Evolutionary conservation across 163 green algal genomes (phyloP).

Genomic region (Chlamydomonas reinhardtii): DNA sequence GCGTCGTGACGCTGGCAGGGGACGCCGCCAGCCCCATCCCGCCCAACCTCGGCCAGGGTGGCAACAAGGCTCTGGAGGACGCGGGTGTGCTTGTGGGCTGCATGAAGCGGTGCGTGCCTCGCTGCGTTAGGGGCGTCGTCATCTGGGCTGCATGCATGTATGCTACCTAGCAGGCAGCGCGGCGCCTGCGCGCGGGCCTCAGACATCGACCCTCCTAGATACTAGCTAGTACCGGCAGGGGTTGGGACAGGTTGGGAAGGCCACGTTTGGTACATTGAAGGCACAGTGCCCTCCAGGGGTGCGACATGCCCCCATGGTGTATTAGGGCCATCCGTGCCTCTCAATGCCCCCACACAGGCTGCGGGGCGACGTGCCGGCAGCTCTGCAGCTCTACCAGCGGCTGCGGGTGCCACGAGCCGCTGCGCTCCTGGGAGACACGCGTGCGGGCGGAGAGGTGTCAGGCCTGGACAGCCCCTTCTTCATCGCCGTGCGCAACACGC

Average conservation of each 20-base stretch:
- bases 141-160: too few species aligned
- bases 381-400: constrained; percentile 27
- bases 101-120: not conserved
- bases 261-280: too few species aligned
- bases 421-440: constrained; percentile 17
- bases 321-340: too few species aligned
- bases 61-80: constrained; percentile 51
- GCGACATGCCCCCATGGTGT: too few species aligned
- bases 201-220: too few species aligned
- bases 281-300: too few species aligned
- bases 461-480: not conserved
- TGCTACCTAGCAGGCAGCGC: too few species aligned
- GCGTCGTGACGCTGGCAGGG: constrained; percentile 22
- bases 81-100: constrained; percentile 28
- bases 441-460: not conserved
- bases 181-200: too few species aligned
- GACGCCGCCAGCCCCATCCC: constrained; percentile 52
- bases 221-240: too few species aligned
- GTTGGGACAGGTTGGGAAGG: too few species aligned
- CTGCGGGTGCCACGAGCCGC: constrained; percentile 28
- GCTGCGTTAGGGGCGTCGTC: too few species aligned
- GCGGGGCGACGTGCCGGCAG: constrained; percentile 7
- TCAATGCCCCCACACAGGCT: too few species aligned
- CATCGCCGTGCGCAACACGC: not conserved
- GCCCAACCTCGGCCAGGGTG: constrained; percentile 50